Evolutionary conservation across 768 basidiomycete species (phyloP).

Genomic region (Serendipita indica): DNA sequence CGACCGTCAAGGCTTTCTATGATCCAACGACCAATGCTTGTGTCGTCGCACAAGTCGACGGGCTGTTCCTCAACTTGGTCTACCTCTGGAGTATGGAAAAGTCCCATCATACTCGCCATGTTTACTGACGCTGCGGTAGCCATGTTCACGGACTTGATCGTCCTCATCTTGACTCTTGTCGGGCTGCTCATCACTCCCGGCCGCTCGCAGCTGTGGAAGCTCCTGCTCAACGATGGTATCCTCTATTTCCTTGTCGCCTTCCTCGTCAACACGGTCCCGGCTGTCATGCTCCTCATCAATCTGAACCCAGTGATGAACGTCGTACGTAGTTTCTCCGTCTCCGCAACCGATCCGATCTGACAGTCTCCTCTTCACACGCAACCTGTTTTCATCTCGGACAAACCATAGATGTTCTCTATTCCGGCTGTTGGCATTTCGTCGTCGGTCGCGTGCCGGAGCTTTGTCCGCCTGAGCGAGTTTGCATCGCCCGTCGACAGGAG

Average conservation of each 20-base stretch:
- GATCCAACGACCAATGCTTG: constrained; percentile 30
- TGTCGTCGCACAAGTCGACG: constrained; percentile 44
- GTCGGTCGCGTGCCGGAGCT: constrained; percentile 16
- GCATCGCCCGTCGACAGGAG: not conserved
- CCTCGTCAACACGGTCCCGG: constrained; percentile 47
- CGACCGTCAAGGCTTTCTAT: constrained; percentile 43
- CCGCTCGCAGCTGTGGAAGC: constrained; percentile 40
- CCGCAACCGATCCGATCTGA: not conserved
- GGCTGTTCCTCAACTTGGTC: constrained; percentile 41
- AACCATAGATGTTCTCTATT: constrained; percentile 15
- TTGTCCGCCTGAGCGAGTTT: constrained; percentile 14
- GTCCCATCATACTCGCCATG: not conserved
- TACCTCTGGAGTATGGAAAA: constrained; percentile 39
- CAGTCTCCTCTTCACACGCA: not conserved
- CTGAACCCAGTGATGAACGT: constrained; percentile 46
- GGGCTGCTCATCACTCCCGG: constrained; percentile 40
- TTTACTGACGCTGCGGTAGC: constrained; percentile 20
- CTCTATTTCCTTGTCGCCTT: constrained; percentile 62
- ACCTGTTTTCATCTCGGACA: constrained; percentile 2
- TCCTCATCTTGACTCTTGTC: constrained; percentile 43
- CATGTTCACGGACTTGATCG: constrained; percentile 55
- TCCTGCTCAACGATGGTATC: constrained; percentile 58
- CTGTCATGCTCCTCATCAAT: constrained; percentile 50
- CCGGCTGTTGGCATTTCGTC: constrained; percentile 12
- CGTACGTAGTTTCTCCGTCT: constrained; percentile 7